These are phyloP conservation scores for Erythrobasidium hasegawianum DNA, from an alignment of 1,284 basidiomycete species.

Conservation along the genomic window DNA sequence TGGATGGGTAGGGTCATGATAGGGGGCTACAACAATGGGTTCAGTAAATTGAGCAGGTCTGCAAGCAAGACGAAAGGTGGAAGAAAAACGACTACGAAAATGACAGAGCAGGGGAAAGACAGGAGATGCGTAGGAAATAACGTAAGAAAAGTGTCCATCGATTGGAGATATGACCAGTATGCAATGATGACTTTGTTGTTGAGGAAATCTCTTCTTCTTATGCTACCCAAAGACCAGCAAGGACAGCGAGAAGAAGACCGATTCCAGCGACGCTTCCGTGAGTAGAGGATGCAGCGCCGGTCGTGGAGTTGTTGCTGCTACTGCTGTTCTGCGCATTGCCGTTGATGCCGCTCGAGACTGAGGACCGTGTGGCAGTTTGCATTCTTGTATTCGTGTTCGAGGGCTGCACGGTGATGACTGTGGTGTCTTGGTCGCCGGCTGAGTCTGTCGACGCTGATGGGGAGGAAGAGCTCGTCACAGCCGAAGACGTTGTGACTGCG, in stretches of 20 bases:
- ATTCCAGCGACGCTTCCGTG: conserved; percentile 25
- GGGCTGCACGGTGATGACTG: neutral
- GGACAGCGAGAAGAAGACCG: conserved; percentile 15
- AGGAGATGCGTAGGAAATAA: neutral
- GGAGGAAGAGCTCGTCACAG: neutral
- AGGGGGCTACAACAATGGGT: no score
- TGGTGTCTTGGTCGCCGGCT: neutral
- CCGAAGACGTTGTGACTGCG: neutral
- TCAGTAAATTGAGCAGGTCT: no score
- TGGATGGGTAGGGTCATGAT: no score
- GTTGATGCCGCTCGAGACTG: neutral
- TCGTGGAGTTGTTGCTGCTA: neutral
- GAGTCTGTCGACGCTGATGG: neutral
- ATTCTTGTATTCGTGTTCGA: neutral
- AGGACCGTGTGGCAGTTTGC: neutral
- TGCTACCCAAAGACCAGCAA: conserved; percentile 6
- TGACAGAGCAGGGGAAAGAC: neutral
- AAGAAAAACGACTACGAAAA: no score
- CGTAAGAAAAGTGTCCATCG: no score
- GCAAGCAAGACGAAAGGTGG: no score
- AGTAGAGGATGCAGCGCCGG: neutral
- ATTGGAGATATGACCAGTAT: no score
- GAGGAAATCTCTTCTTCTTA: neutral
- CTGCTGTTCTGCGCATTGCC: neutral
- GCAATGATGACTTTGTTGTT: neutral